phyloP scores from a whole-genome alignment of 148 eudicot genomes.

The Heliamphora exappendiculata region DNA sequence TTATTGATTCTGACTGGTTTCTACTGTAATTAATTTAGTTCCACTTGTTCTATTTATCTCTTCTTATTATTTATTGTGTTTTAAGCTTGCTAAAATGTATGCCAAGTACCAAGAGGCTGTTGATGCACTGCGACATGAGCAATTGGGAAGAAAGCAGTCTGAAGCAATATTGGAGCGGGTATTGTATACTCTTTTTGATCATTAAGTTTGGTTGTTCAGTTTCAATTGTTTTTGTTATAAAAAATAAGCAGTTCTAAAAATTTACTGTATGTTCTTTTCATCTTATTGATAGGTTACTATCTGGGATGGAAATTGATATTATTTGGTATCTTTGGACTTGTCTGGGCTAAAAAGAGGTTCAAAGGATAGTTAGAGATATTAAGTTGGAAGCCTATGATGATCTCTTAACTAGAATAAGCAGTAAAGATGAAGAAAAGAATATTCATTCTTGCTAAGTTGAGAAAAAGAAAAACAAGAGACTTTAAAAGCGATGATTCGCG shows the following conservation, averaged over 20 bases:
- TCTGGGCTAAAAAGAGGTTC: too few relatives aligned
- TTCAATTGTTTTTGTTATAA: neutral
- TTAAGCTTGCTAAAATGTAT: conserved; percentile 76
- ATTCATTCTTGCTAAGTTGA: too few relatives aligned
- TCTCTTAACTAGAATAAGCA: too few relatives aligned
- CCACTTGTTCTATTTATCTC: neutral
- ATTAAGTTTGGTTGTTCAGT: neutral
- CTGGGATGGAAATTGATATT: neutral
- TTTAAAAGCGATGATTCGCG: too few relatives aligned
- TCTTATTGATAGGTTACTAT: neutral
- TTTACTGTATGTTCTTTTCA: neutral
- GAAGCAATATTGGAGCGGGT: conserved; percentile 77
- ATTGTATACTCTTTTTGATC: neutral
- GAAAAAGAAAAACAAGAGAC: too few relatives aligned
- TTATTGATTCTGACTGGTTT: conserved; percentile 10
- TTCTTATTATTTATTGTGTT: neutral
- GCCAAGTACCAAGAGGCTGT: conserved; percentile 93
- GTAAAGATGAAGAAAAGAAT: too few relatives aligned
- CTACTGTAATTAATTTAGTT: neutral
- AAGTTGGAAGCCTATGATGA: too few relatives aligned
- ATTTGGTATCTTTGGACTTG: neutral
- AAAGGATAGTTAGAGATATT: too few relatives aligned
- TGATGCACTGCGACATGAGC: conserved; percentile 89
- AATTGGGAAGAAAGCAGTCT: conserved; percentile 81
- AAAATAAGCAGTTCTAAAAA: neutral